These are phyloP conservation scores for Cryptosporidium xiaoi DNA, from an alignment of 169 alveolate genomes.

Conservation along the genomic window DNA sequence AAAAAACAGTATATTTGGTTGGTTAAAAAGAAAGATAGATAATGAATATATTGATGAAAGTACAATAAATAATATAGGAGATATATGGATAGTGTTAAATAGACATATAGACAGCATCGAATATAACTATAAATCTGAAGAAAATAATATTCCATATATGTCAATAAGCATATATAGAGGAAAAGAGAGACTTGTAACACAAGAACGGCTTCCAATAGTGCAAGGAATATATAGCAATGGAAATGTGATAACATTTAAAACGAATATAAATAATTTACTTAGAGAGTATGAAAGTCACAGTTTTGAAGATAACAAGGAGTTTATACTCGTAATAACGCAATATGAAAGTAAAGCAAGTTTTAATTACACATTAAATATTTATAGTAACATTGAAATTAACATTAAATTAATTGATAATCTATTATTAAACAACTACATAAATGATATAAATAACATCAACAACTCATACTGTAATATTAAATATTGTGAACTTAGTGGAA, in stretches of 20 bases:
- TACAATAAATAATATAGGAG: constrained; percentile 6
- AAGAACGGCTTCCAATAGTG: constrained; percentile 38
- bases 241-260: constrained; percentile 17
- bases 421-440: neutral
- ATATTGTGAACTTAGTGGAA: constrained; percentile 25
- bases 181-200: constrained; percentile 26
- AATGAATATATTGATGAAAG: neutral
- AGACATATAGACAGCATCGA: constrained; percentile 41
- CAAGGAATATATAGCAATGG: constrained; percentile 69
- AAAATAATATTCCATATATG: constrained; percentile 21
- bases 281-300: constrained; percentile 23
- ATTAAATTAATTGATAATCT: constrained; percentile 10
- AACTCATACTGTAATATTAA: neutral
- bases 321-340: constrained; percentile 49
- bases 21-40: constrained; percentile 15
- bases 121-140: neutral
- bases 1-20: neutral
- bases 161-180: constrained; percentile 56
- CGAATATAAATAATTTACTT: constrained; percentile 14
- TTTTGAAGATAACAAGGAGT: constrained; percentile 12
- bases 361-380: constrained; percentile 37
- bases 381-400: constrained; percentile 36
- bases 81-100: constrained; percentile 56
- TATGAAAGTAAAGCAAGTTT: constrained; percentile 30
- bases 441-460: too few relatives aligned